phyloP scores from a whole-genome alignment of 2,329 filamentous ascomycete genomes.

The Paecilomyces variotii region DNA sequence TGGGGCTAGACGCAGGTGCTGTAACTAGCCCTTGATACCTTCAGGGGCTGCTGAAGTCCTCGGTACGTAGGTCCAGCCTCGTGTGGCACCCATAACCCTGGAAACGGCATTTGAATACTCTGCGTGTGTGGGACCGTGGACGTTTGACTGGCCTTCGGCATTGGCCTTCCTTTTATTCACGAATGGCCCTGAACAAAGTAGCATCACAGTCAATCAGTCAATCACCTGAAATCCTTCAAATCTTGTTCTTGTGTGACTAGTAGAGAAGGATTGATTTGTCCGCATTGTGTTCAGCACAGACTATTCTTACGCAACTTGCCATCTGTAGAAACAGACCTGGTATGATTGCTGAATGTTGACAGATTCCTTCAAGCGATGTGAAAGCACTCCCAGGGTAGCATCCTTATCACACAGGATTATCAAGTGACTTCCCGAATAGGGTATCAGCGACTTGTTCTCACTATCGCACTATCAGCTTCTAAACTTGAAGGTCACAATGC shows the following conservation, averaged over 20 bases:
- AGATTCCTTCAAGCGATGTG: background rate
- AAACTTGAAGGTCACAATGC: background rate
- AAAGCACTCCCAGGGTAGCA: background rate
- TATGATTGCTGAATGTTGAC: background rate
- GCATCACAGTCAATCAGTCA: background rate
- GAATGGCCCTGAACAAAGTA: background rate
- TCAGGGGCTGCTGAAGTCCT: background rate
- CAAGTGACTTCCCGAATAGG: background rate
- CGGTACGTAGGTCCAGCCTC: background rate
- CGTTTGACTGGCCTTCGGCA: background rate
- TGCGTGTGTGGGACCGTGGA: background rate
- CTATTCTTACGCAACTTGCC: background rate
- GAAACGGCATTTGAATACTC: background rate
- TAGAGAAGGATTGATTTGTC: background rate
- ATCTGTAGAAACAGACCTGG: background rate
- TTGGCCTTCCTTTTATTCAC: background rate
- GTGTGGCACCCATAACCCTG: slow-evolving; percentile 1
- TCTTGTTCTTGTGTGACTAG: background rate
- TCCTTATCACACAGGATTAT: background rate
- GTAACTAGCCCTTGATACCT: background rate
- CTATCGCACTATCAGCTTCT: background rate
- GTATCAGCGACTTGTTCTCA: background rate
- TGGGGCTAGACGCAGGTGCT: background rate
- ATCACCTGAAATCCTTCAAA: background rate
- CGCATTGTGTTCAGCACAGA: background rate